Evolutionary conservation across 2,329 filamentous ascomycete genomes (phyloP).

Genomic region (Epichloe amarillans): DNA sequence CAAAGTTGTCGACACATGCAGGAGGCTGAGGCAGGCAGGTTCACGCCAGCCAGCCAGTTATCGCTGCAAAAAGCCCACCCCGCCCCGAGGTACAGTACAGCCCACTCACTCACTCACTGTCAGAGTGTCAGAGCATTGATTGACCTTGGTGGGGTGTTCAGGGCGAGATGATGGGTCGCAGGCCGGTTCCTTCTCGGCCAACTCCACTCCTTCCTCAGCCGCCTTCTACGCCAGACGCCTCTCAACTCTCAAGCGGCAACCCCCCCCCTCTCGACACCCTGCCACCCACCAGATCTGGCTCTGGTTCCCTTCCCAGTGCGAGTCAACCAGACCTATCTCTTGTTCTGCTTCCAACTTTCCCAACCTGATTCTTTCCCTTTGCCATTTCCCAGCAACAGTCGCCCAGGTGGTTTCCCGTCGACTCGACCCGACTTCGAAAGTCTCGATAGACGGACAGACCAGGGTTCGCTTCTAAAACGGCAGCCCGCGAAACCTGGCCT

Average conservation of each 20-base stretch:
- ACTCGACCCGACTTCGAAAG: background rate
- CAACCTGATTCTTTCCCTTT: background rate
- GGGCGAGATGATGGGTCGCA: no score
- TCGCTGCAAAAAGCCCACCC: background rate
- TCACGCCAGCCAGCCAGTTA: background rate
- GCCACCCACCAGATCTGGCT: constrained; percentile 2
- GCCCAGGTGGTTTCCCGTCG: background rate
- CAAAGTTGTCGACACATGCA: background rate
- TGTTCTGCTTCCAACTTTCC: background rate
- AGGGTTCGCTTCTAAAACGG: constrained; percentile 4
- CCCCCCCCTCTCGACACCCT: background rate
- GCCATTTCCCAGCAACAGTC: background rate
- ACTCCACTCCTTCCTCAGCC: background rate
- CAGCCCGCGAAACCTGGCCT: constrained; percentile 3
- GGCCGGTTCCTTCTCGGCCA: background rate
- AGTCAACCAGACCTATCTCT: constrained; percentile 1
- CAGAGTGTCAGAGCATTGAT: background rate
- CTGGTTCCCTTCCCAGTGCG: background rate
- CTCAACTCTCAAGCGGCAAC: background rate
- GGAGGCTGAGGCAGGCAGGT: no score
- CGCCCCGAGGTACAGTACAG: background rate
- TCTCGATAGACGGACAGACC: background rate
- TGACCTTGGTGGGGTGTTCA: background rate
- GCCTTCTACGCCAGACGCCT: background rate
- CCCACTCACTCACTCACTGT: background rate